Evolutionary conservation across 176 grass and related monocot genomes (phyloP), one percentile per base, ranked within the genome.

Genomic region (Ensete glaucum): DNA sequence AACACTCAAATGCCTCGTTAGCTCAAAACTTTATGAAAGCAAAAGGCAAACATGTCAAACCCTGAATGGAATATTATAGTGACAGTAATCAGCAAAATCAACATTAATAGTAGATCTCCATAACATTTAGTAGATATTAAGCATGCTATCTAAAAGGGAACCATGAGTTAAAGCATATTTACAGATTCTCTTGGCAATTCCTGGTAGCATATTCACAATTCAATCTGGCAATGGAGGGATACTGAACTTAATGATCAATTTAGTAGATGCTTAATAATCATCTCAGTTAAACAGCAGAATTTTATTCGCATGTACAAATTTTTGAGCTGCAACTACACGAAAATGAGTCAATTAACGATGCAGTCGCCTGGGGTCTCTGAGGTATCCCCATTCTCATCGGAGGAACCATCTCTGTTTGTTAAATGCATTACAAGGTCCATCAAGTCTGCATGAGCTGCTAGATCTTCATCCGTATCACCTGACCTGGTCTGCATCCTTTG

Each of bases 331-430:
- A 60, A 7, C 57, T 17, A n/a, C 29, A 15, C 2, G 22, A 2
- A 71, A 50, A 51, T 24, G 19, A 52, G 27, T 90, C 54, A 83
- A 62, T 90, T 81, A 55, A 84, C 54, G 67, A 60, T 78, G 64
- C 75, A 92, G 8, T 88, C 71, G 53, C 77, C 76, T 50, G 89
- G 82, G 19, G 56, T 81, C 3, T 84, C 93, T 48, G 85, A 88
- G 56, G 77, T 62, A 69, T 96, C 87, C 62, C 85, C 73, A 21
- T 60, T 49, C 73, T 85, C 85, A 20, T 77, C 80, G 53, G 82
- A 84, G 53, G 79, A 88, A 68, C 54, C 65, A 69, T 82, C 85
- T 82, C 77, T 77, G 64, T 78, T 75, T 56, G 76, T 80, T 62
- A 80, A 56, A 24, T 52, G 76, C 75, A 93, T 19, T 67, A 97